Percentiles rank a stretch among this genome's conserved stretches.
Conservation (phyloP, 1,284 basidiomycete genomes). For the Serendipita sp. region DNA sequence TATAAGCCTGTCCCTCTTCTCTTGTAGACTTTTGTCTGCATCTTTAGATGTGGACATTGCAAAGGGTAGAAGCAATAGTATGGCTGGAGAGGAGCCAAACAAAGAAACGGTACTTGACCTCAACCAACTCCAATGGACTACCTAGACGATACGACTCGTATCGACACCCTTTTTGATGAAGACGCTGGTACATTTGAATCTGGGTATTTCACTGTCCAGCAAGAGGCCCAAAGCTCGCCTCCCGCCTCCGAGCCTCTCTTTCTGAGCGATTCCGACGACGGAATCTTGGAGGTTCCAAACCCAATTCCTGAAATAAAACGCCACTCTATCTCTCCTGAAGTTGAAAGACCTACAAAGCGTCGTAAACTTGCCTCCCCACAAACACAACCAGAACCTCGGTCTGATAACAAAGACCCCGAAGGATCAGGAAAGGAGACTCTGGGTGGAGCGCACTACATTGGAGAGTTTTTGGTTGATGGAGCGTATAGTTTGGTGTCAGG, state of each 20-base stretch:
- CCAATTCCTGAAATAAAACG: neutral
- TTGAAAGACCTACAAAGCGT: neutral
- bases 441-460: neutral
- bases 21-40: neutral
- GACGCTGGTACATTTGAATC: too few relatives aligned
- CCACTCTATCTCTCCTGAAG: neutral
- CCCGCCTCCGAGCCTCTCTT: neutral
- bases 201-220: neutral
- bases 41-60: too few relatives aligned
- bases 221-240: neutral
- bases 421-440: neutral
- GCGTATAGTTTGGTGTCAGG: neutral
- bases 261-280: neutral
- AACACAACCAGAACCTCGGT: neutral
- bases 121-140: neutral
- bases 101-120: neutral
- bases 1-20: neutral
- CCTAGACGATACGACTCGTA: constrained; percentile 1
- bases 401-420: neutral
- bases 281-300: neutral
- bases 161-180: neutral
- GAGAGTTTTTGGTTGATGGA: neutral
- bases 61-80: too few relatives aligned
- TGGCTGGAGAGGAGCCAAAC: too few relatives aligned
- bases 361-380: neutral